phyloP scores from a whole-genome alignment of 2,329 filamentous ascomycete genomes.

The Purpureocillium takamizusanense region DNA sequence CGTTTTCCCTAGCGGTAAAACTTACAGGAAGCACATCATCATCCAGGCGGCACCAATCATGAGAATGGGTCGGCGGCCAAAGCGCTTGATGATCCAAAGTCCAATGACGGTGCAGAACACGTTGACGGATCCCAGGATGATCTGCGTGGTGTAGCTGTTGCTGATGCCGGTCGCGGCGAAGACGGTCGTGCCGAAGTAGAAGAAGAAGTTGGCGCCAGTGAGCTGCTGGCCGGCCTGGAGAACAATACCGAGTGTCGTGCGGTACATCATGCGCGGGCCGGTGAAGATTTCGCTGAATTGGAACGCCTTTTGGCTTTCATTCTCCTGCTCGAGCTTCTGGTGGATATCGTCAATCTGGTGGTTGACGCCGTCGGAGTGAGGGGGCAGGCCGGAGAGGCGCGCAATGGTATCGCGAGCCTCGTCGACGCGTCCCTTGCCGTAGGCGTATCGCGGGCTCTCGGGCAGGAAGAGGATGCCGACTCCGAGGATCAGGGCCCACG shows the following conservation, averaged over 20 bases:
- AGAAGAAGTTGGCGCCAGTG: slow-evolving; percentile 61
- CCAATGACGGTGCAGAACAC: slow-evolving; percentile 57
- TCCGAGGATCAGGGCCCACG: slow-evolving; percentile 45
- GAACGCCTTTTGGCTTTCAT: slow-evolving; percentile 32
- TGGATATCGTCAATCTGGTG: slow-evolving; percentile 43
- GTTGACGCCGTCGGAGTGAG: slow-evolving; percentile 29
- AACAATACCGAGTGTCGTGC: slow-evolving; percentile 51
- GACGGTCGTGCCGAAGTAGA: slow-evolving; percentile 58
- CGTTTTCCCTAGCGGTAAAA: too few relatives aligned
- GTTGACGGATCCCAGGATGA: slow-evolving; percentile 60
- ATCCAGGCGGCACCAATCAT: slow-evolving; percentile 56
- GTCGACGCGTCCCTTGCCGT: slow-evolving; percentile 33
- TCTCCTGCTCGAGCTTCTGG: slow-evolving; percentile 39
- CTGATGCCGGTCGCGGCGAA: slow-evolving; percentile 56
- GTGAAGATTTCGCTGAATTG: slow-evolving; percentile 55
- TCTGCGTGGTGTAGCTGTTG: slow-evolving; percentile 59
- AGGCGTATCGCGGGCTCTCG: slow-evolving; percentile 44
- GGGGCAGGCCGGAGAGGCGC: slow-evolving; percentile 31
- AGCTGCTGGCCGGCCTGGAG: slow-evolving; percentile 61
- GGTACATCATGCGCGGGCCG: slow-evolving; percentile 56
- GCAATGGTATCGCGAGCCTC: slow-evolving; percentile 41
- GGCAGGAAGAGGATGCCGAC: slow-evolving; percentile 42
- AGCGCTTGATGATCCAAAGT: slow-evolving; percentile 56
- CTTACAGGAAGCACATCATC: slow-evolving; percentile 40
- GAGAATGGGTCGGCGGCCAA: slow-evolving; percentile 53